Percentiles rank a stretch among this genome's conserved stretches.
These are phyloP conservation scores for Capronia coronata DNA, from an alignment of 2,329 filamentous ascomycete genomes.

Conservation along the genomic window DNA sequence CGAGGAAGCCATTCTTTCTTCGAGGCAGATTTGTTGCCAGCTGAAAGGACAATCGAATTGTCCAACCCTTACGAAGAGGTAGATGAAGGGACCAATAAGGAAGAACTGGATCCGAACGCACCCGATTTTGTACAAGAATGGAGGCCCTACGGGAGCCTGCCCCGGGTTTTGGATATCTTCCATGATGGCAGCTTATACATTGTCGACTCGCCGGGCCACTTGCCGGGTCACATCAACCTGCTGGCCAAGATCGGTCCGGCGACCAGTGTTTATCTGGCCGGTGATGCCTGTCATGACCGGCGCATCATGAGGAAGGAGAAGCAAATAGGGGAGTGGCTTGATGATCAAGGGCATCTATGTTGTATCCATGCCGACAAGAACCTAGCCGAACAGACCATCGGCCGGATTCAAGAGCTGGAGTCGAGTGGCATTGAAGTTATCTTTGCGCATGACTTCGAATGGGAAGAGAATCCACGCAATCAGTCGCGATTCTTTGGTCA, in stretches of 20 bases:
- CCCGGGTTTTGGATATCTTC: conserved; percentile 30
- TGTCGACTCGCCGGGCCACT: conserved; percentile 32
- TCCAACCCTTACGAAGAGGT: conserved; percentile 17
- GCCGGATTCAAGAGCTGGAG: conserved; percentile 25
- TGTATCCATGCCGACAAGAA: conserved; percentile 32
- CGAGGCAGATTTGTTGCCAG: conserved; percentile 26
- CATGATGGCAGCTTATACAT: conserved; percentile 31
- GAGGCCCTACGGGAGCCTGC: conserved; percentile 20
- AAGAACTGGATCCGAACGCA: background rate
- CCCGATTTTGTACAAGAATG: conserved; percentile 26
- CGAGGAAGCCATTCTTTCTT: conserved; percentile 29
- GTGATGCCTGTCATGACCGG: conserved; percentile 33
- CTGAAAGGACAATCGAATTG: conserved; percentile 26
- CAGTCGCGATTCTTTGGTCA: conserved; percentile 20
- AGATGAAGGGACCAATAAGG: conserved; percentile 9
- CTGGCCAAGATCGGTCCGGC: conserved; percentile 21
- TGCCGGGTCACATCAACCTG: conserved; percentile 33
- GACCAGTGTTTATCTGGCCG: conserved; percentile 31
- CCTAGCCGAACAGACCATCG: conserved; percentile 28
- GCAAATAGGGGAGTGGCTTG: conserved; percentile 30
- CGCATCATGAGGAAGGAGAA: conserved; percentile 31
- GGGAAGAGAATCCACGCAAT: conserved; percentile 25
- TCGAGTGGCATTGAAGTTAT: conserved; percentile 29
- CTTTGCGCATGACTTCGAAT: conserved; percentile 32
- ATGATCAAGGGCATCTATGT: conserved; percentile 27